Percentiles rank a stretch among this genome's conserved stretches.
These are phyloP conservation scores for Aspergillus phoenicis DNA, from an alignment of 2,329 filamentous ascomycete genomes.

Conservation along the genomic window DNA sequence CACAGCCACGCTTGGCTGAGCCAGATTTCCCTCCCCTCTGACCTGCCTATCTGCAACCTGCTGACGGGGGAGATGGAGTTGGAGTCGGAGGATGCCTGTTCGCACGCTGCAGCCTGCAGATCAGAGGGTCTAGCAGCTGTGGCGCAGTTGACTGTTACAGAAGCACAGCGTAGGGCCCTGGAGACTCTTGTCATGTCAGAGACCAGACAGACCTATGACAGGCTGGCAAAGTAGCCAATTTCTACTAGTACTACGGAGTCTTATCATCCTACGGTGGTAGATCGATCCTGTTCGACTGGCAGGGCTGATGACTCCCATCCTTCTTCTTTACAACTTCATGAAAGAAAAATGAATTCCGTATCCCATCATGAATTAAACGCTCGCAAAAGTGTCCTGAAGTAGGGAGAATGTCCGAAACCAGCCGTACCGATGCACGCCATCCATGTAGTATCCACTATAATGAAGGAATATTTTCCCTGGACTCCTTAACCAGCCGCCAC, in stretches of 20 bases:
- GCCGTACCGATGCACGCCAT: slow-evolving; percentile 3
- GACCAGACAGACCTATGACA: neutral
- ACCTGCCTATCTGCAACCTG: neutral
- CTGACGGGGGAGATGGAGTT: neutral
- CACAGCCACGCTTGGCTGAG: slow-evolving; percentile 22
- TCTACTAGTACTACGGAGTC: neutral
- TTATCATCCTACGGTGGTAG: too few species aligned
- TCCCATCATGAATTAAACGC: slow-evolving; percentile 22
- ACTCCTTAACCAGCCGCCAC: neutral
- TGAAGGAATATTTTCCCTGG: neutral
- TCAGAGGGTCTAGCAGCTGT: neutral
- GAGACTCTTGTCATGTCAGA: neutral
- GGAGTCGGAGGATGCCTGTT: neutral
- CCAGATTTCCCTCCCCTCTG: neutral
- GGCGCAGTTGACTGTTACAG: slow-evolving; percentile 2
- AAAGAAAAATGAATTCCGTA: slow-evolving; percentile 18
- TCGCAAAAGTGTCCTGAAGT: slow-evolving; percentile 17
- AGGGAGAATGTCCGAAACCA: slow-evolving; percentile 15
- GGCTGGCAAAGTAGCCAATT: neutral
- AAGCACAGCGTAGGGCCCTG: neutral
- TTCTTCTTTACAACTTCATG: slow-evolving; percentile 1
- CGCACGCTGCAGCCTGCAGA: slow-evolving; percentile 1
- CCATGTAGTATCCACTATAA: neutral
- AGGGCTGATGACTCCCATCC: neutral
- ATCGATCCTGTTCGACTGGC: too few species aligned